phyloP scores from a whole-genome alignment of 2,329 filamentous ascomycete species.

The Pyricularia grisea region DNA sequence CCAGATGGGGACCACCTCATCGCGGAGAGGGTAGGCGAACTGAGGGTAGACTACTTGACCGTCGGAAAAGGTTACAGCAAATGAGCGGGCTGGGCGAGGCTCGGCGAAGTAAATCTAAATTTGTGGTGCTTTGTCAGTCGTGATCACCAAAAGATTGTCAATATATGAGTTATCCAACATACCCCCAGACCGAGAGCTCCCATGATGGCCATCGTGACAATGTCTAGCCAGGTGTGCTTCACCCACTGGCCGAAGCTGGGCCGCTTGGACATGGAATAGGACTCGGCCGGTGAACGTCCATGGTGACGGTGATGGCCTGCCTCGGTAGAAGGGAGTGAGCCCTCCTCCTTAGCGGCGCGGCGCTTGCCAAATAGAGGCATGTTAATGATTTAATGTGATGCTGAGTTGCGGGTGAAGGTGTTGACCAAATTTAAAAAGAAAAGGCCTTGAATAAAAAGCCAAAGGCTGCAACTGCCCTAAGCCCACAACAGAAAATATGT shows the following conservation, averaged over 20 bases:
- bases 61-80: constrained; percentile 56
- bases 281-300: not conserved
- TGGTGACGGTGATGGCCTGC: not conserved
- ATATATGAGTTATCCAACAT: constrained; percentile 17
- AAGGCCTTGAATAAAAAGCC: not conserved
- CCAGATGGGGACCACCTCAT: constrained; percentile 65
- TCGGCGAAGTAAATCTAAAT: constrained; percentile 50
- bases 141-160: constrained; percentile 1
- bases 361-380: constrained; percentile 1
- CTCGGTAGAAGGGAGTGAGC: not conserved
- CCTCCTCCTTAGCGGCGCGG: not conserved
- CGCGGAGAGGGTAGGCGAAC: constrained; percentile 61
- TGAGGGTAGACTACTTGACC: constrained; percentile 61
- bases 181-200: constrained; percentile 60
- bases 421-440: not conserved
- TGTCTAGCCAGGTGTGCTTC: constrained; percentile 57
- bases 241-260: constrained; percentile 56
- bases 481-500: not conserved
- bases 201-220: constrained; percentile 57
- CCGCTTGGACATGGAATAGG: not conserved
- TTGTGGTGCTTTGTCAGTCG: not conserved
- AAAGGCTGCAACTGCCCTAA: not conserved
- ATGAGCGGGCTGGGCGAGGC: constrained; percentile 59
- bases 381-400: not conserved
- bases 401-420: not conserved